Base-by-base conservation (phyloP, 2,329 filamentous ascomycete genomes). In the Beauveria varroae region DNA sequence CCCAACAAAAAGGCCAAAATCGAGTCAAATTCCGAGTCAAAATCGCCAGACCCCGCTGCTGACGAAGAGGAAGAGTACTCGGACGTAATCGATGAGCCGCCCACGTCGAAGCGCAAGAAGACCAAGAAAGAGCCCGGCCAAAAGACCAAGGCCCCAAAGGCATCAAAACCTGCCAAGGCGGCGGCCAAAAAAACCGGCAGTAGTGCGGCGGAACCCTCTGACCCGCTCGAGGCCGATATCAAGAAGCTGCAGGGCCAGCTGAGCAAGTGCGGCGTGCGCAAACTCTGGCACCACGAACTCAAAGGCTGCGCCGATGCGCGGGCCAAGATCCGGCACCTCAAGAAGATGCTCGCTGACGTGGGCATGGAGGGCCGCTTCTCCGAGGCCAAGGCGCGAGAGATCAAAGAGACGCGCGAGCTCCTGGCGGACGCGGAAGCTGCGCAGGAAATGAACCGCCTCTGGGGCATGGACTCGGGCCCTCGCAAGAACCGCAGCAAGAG, bases 361-460 rank as follows among this genome's bases (percentile, higher is more conserved):
- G 95, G 93, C 40, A 97, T 98, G 90, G 86, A 86, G 1, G 93
- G 93, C 0, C 86, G 93, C 18, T 97, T 91, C 74, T 96, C 91
- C 1, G 83, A 89, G 68, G 87, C 91, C 47, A 93, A 89, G 69
- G 93, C 93, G 1, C 85, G 82, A 26, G 86, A 91, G 73, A 97
- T 98, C 71, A 95, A 91, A 71, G 93, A 96, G 75, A 81, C 83
- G 69, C 82, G 93, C 58, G 93, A 99, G 74, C 80, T 99, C 41
- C 81, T 85, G 68, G 90, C 87, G 1, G 93, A 99, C 69, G 78
- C 96, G 7, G 90, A 95, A 69, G 88, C 86, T 14, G 91, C 96
- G 18, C 86, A 91, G 71, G 87, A 95, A 71, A 93, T 91, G 68
- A 87, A 91, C 63, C 83, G 85, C 66, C 80, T 83, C 56, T 97